Conservation (phyloP, 345 rosid species). For the Fremontodendron californicum region DNA sequence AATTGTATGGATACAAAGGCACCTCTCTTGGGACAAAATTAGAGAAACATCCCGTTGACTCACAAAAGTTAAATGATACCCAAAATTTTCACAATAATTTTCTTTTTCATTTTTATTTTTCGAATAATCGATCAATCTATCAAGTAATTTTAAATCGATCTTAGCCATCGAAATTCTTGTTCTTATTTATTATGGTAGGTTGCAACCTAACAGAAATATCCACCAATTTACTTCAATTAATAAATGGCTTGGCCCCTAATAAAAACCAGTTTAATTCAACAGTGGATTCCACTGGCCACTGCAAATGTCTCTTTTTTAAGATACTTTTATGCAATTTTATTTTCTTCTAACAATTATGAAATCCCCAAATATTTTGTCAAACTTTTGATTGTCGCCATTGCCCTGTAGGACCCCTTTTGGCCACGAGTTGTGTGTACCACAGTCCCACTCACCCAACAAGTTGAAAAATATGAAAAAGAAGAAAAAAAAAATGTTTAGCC, state of each 20-base stretch:
- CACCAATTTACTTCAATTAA: conserved; percentile 54
- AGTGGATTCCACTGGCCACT: conserved; percentile 55
- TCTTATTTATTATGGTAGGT: conserved; percentile 39
- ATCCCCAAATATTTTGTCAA: conserved; percentile 19
- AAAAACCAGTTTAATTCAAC: conserved; percentile 47
- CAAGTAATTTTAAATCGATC: not conserved
- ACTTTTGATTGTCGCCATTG: conserved; percentile 26
- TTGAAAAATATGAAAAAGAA: not conserved
- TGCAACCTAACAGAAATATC: conserved; percentile 42
- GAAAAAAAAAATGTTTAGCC: not conserved
- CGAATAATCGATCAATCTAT: not conserved
- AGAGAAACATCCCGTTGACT: conserved; percentile 8
- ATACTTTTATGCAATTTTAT: too few species aligned
- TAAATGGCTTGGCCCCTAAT: conserved; percentile 43
- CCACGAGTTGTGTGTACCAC: conserved; percentile 10
- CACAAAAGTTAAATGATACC: conserved; percentile 45
- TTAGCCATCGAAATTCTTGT: conserved; percentile 11
- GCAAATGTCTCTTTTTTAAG: too few species aligned
- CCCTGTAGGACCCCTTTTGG: conserved; percentile 15
- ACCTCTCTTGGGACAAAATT: not conserved
- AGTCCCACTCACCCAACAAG: conserved; percentile 1
- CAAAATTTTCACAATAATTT: not conserved
- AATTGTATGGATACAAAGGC: not conserved
- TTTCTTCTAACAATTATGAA: conserved; percentile 20
- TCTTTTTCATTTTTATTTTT: not conserved